phyloP scores from a whole-genome alignment of 2,329 filamentous ascomycete genomes.

The Chaetomium sp. region DNA sequence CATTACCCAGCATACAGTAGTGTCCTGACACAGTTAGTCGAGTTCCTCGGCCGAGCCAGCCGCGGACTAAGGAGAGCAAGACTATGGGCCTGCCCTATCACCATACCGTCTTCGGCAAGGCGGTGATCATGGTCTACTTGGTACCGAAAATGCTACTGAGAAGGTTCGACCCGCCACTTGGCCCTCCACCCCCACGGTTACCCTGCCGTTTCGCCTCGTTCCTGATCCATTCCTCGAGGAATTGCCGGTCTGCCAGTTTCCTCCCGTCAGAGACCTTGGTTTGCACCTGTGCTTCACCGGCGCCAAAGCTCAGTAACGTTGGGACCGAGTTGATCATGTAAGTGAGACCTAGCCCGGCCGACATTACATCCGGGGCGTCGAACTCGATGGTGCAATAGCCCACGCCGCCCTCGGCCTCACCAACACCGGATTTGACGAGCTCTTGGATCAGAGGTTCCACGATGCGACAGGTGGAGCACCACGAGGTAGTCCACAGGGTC shows the following conservation, averaged over 20 bases:
- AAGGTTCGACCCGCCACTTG: conserved; percentile 32
- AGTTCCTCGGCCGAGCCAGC: background rate
- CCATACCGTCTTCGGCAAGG: background rate
- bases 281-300: conserved; percentile 52
- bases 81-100: background rate
- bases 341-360: conserved; percentile 49
- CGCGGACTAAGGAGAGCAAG: background rate
- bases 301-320: conserved; percentile 60
- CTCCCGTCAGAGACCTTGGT: conserved; percentile 55
- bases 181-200: conserved; percentile 45
- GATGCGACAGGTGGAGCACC: conserved; percentile 56
- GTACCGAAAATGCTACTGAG: conserved; percentile 48
- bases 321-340: conserved; percentile 63
- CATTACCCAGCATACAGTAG: background rate
- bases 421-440: conserved; percentile 54
- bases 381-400: conserved; percentile 57
- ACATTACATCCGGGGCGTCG: conserved; percentile 60
- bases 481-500: conserved; percentile 63
- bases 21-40: background rate
- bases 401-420: conserved; percentile 59
- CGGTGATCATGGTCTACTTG: conserved; percentile 19
- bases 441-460: conserved; percentile 53
- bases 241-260: conserved; percentile 52
- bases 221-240: conserved; percentile 53
- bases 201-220: conserved; percentile 41